phyloP scores from a whole-genome alignment of 1,284 basidiomycete genomes.

The Singerocomus inundabilis region DNA sequence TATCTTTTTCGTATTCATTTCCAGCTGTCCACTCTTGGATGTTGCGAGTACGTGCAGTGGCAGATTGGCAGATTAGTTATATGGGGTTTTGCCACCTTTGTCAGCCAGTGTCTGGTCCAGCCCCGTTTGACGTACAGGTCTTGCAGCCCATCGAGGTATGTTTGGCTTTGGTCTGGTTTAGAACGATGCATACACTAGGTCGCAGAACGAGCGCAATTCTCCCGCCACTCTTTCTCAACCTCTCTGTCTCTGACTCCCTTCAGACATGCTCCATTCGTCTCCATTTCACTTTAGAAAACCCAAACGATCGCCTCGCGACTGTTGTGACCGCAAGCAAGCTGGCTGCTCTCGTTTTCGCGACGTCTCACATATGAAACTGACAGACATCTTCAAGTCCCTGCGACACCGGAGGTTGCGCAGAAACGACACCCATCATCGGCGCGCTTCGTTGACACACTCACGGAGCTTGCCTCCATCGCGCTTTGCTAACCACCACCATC shows the following conservation, averaged over 20 bases:
- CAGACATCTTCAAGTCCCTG: conserved; percentile 27
- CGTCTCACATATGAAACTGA: conserved; percentile 22
- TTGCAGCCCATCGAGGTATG: background rate
- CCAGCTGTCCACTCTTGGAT: too few relatives aligned
- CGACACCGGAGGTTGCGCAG: conserved; percentile 14
- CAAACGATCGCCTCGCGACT: conserved; percentile 12
- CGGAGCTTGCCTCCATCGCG: conserved; percentile 1
- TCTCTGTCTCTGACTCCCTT: background rate
- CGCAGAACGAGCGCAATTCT: background rate
- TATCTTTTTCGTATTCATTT: too few relatives aligned
- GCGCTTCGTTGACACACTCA: conserved; percentile 6
- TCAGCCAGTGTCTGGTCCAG: too few relatives aligned
- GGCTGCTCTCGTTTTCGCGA: conserved; percentile 17
- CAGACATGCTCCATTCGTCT: conserved; percentile 16
- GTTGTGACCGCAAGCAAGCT: conserved; percentile 10
- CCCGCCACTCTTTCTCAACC: background rate
- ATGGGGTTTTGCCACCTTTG: too few relatives aligned
- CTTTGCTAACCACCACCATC: conserved; percentile 3
- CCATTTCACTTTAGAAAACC: conserved; percentile 17
- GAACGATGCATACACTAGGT: conserved; percentile 10
- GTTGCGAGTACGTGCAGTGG: too few relatives aligned
- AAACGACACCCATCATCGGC: conserved; percentile 3
- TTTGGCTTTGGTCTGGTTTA: conserved; percentile 16
- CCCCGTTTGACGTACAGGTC: too few relatives aligned
- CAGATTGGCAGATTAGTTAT: too few relatives aligned